Percentiles rank a stretch among this genome's conserved stretches.
Conservation (phyloP, 176 grass and related monocot genomes). For the Microstegium vimineum region DNA sequence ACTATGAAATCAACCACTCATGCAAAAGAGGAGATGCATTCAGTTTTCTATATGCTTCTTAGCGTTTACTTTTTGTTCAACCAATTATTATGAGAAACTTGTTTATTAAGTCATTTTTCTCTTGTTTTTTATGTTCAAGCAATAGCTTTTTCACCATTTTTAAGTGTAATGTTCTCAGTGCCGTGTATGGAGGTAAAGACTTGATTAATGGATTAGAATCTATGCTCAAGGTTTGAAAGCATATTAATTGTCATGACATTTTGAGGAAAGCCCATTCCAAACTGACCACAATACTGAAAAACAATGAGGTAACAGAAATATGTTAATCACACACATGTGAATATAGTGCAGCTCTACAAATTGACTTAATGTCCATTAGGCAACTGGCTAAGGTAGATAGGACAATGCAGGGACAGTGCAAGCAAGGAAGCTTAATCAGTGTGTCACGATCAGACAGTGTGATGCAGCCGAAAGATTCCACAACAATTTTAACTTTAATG, state of each 20-base stretch:
- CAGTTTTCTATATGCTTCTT: not conserved
- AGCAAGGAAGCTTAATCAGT: not conserved
- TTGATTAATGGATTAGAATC: not conserved
- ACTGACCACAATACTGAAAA: not conserved
- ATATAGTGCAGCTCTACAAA: not conserved
- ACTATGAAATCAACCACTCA: not conserved
- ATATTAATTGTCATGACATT: not conserved
- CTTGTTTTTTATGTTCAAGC: not conserved
- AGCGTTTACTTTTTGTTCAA: conserved; percentile 10
- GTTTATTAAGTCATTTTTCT: conserved; percentile 14
- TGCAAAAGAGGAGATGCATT: not conserved
- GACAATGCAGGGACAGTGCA: not conserved
- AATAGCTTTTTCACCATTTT: not conserved
- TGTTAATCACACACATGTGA: not conserved
- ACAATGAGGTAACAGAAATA: not conserved
- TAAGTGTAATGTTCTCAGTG: not conserved
- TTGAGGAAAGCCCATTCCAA: conserved; percentile 11
- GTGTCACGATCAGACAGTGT: not conserved
- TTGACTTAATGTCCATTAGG: not conserved
- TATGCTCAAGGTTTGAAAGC: not conserved
- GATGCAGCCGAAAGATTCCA: not conserved
- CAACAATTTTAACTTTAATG: not conserved
- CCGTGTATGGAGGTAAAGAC: not conserved
- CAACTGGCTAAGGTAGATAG: not conserved
- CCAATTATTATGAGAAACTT: conserved; percentile 16